phyloP scores from a whole-genome alignment of 2,329 filamentous ascomycete genomes.

The Xylariaceae sp. region DNA sequence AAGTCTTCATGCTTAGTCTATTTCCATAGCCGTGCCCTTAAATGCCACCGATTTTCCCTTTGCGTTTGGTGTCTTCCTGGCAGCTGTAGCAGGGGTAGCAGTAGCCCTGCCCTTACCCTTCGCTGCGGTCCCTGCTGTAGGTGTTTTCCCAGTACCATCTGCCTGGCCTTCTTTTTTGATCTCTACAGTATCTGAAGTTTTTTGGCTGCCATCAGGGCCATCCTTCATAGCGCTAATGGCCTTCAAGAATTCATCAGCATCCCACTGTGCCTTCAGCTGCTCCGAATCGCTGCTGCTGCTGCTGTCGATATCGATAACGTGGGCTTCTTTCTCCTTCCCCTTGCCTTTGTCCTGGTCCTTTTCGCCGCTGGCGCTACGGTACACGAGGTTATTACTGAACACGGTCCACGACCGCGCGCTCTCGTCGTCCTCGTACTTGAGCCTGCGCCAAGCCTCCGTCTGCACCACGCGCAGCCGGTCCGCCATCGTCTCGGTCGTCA shows the following conservation, averaged over 20 bases:
- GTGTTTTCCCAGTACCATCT: slow-evolving; percentile 19
- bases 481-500: slow-evolving; percentile 73
- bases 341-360: slow-evolving; percentile 27
- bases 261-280: slow-evolving; percentile 38
- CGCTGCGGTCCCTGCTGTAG: slow-evolving; percentile 25
- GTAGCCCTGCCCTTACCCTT: slow-evolving; percentile 34
- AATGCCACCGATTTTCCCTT: slow-evolving; percentile 41
- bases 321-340: slow-evolving; percentile 32
- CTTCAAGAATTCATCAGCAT: slow-evolving; percentile 40
- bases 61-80: slow-evolving; percentile 26
- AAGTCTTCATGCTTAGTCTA: slow-evolving; percentile 14
- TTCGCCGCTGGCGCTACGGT: slow-evolving; percentile 38
- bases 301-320: slow-evolving; percentile 20
- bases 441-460: slow-evolving; percentile 78
- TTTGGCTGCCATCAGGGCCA: slow-evolving; percentile 33
- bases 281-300: slow-evolving; percentile 26
- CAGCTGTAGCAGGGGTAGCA: slow-evolving; percentile 9
- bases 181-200: slow-evolving; percentile 24
- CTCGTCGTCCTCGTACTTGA: slow-evolving; percentile 84
- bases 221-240: slow-evolving; percentile 40
- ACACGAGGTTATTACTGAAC: slow-evolving; percentile 76
- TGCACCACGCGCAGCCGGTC: slow-evolving; percentile 79
- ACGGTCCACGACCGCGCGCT: slow-evolving; percentile 75
- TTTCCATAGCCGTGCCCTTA: slow-evolving; percentile 28
- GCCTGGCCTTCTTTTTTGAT: slow-evolving; percentile 35